Evolutionary conservation across 371 early-diverging fungal genomes (phyloP).

Genomic region (Saksenaea oblongispora): DNA sequence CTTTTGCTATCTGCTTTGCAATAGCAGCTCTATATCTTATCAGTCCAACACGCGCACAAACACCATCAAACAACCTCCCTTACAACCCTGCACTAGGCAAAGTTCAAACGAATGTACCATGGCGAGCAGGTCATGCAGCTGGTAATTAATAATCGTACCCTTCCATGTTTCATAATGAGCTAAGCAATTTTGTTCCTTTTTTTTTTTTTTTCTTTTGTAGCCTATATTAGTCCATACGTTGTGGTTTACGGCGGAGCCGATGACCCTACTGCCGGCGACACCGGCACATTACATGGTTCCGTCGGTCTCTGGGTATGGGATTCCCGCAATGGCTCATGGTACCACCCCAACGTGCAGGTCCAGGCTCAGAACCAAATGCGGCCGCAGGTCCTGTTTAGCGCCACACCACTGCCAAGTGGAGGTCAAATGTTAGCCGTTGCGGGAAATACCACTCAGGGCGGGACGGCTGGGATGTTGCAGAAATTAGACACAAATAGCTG

Average conservation of each 20-base stretch:
- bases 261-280: conserved; percentile 6
- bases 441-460: conserved; percentile 15
- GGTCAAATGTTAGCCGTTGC: conserved; percentile 23
- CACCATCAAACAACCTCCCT: conserved; percentile 1
- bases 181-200: no score
- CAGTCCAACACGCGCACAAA: not conserved
- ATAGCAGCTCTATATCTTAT: not conserved
- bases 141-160: conserved; percentile 7
- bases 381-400: conserved; percentile 18
- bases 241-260: conserved; percentile 16
- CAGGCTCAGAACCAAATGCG: conserved; percentile 4
- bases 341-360: conserved; percentile 17
- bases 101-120: conserved; percentile 16
- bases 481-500: conserved; percentile 21
- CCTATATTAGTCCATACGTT: conserved; percentile 16
- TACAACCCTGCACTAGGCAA: conserved; percentile 11
- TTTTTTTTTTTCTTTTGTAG: not conserved
- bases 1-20: conserved; percentile 1
- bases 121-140: conserved; percentile 30
- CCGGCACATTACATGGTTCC: conserved; percentile 13
- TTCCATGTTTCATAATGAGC: not conserved
- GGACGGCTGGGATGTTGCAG: conserved; percentile 13
- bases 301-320: conserved; percentile 23
- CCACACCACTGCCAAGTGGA: conserved; percentile 15
- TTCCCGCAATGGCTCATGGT: conserved; percentile 23